Evolutionary conservation across 164 flowering plant genomes (phyloP).

Genomic region (Macadamia tetraphylla): DNA sequence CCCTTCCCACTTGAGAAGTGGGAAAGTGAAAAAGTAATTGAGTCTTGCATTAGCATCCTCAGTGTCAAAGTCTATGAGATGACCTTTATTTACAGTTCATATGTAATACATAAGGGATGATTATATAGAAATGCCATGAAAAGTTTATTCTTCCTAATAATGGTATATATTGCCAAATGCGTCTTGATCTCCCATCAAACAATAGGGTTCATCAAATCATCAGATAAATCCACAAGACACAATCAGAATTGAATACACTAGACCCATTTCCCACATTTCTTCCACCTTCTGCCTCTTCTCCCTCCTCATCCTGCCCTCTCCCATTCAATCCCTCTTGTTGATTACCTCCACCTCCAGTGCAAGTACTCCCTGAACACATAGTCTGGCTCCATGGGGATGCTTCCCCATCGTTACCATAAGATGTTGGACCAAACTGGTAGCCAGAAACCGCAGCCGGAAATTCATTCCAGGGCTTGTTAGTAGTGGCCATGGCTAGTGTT

Average conservation of each 20-base stretch:
- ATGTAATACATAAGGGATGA: not conserved
- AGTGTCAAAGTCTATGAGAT: not conserved
- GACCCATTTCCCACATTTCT: conserved; percentile 29
- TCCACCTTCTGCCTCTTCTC: conserved; percentile 46
- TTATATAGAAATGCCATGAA: not conserved
- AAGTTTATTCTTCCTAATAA: not conserved
- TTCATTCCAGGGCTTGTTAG: conserved; percentile 45
- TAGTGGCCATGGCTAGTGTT: conserved; percentile 8
- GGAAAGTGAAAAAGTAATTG: too few relatives aligned
- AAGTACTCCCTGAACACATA: conserved; percentile 70
- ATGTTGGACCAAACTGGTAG: conserved; percentile 45
- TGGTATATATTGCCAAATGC: too few relatives aligned
- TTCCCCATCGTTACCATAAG: conserved; percentile 49
- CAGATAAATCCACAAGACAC: conserved; percentile 75
- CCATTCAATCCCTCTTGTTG: too few relatives aligned
- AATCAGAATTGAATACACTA: conserved; percentile 56
- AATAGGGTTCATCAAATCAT: conserved; percentile 68
- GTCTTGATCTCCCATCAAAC: conserved; percentile 21
- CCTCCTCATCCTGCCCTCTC: conserved; percentile 30
- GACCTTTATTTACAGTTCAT: too few relatives aligned
- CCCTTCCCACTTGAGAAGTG: too few relatives aligned
- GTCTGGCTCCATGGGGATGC: conserved; percentile 73
- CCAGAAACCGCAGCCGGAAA: conserved; percentile 36
- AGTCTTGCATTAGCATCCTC: not conserved
- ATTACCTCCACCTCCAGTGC: conserved; percentile 60